Base-by-base conservation (phyloP, 148 eudicot species). In the Arbutus unedo region DNA sequence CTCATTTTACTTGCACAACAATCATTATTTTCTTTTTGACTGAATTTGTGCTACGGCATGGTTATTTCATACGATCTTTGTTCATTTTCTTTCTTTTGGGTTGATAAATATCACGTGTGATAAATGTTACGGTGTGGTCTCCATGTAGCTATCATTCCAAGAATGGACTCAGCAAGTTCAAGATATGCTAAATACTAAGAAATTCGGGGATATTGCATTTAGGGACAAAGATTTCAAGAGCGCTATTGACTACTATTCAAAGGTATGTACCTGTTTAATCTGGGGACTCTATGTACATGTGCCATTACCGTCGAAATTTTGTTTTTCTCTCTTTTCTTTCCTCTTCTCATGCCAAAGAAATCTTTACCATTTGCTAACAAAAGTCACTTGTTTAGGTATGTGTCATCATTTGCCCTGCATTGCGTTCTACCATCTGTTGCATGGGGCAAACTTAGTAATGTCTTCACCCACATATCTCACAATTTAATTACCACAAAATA, bases 131-230 rank as follows among this genome's bases (percentile, higher is more conserved):
- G 38, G 44, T 57, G 55, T 19, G 23, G 54, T 51, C 76, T 50
- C 23, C 48, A 23, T 83, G 83, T 79, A 96, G 99, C 94, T 96
- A 64, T 96, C 99, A 10, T 96, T 96, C 87, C 99, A 96, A 94
- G 99, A 96, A 85, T 96, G 99, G 99, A 96, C 99, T 41, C 99
- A 96, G 64, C 99, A 96, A 96, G 99, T 96, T 81, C 99, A 96
- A 86, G 99, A 96, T 81, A 94, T 96, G 97, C 68, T 94, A 81
- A 94, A 94, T 81, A 94, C 97, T 14, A 95, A 94, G 89, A 96
- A 93, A 82, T 96, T 89, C 74, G 99, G 99, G 82, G 99, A 94
- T 81, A 91, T 93, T 82, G 95, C 98, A 57, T 96, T 96, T 57
- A 87, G 97, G 87, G 99, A 96, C 91, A 96, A 93, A 85, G 95